Base-by-base conservation (phyloP, 2,329 filamentous ascomycete genomes). In the Pyricularia pennisetigena region DNA sequence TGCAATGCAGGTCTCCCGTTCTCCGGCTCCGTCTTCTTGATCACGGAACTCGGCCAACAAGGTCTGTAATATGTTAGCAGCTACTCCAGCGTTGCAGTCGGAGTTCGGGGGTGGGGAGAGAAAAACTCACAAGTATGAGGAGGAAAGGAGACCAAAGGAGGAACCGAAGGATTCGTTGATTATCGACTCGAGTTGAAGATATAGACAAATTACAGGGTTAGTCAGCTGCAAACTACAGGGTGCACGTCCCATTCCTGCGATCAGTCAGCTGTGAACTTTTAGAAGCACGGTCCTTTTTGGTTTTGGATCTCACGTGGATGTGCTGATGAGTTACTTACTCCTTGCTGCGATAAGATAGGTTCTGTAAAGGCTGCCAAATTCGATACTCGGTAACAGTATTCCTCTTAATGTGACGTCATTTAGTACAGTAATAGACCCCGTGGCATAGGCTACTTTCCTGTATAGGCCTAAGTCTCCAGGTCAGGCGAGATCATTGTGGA, bases 1-100 rank as follows among this genome's bases (percentile, higher is more conserved):
- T 84, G 81, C 81, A 82, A 83, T 83, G 81, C 81, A 83, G 81
- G 80, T 77, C 76, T 77, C 75, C 79, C 78, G 72, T 73, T 74
- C 78, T 82, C 77, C 76, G 73, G 72, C 70, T 73, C 73, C 74
- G 76, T 71, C 73, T 79, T 80, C 78, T 70, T 83, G 81, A 83
- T 76, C 81, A 74, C 74, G 74, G 72, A 72, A 72, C 70, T 73
- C 75, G 32, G 77, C 75, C 75, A 76, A 77, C 76, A 83, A 83
- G 80, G 80, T 82, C 41, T 49, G 41, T 49, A 49, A 49, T 20
- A n/a, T n/a, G 41, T 49, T 49, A 49, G 41, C 41, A 49, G 41
- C 41, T 49, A 49, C 41, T 49, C 41, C 41, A 16, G 41, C 5
- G 20, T 49, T 49, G 5, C 2, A n/a, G 7, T 49, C 41, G 41